These are phyloP conservation scores for Alectoria sarmentosa DNA, from an alignment of 495 filamentous ascomycete genomes.

Conservation along the genomic window DNA sequence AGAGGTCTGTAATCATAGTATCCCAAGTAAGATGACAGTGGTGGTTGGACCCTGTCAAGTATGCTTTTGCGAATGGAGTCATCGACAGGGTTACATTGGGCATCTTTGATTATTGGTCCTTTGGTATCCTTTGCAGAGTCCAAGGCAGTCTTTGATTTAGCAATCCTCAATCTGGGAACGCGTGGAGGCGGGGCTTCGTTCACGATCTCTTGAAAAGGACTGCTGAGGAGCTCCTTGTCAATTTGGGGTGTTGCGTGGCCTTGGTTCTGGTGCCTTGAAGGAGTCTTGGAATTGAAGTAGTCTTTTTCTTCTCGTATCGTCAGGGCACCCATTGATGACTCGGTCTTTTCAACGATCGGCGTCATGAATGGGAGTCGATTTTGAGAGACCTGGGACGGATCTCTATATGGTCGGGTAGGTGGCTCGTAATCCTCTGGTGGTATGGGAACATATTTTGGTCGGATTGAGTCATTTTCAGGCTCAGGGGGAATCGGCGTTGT, in stretches of 20 bases:
- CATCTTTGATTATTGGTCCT: constrained; percentile 69
- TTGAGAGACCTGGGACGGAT: constrained; percentile 68
- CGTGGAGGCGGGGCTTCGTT: constrained; percentile 31
- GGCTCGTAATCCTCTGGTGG: constrained; percentile 81
- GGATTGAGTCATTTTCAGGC: constrained; percentile 31
- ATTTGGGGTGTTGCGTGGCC: constrained; percentile 38
- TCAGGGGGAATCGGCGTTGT: constrained; percentile 38
- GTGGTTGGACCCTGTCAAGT: constrained; percentile 59
- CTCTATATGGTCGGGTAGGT: constrained; percentile 65
- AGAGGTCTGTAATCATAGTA: constrained; percentile 61
- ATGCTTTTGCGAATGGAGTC: constrained; percentile 65
- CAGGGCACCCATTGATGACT: constrained; percentile 66
- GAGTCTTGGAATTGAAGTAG: constrained; percentile 65
- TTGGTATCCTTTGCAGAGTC: constrained; percentile 31
- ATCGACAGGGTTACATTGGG: constrained; percentile 83
- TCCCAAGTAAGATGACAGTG: constrained; percentile 64
- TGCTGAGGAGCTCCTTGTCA: constrained; percentile 54
- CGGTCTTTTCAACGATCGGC: constrained; percentile 91
- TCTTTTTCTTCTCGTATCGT: constrained; percentile 49
- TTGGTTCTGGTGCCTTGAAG: constrained; percentile 44
- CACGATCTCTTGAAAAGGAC: constrained; percentile 58
- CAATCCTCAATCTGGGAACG: constrained; percentile 14
- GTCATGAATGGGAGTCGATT: constrained; percentile 96
- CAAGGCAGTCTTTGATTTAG: constrained; percentile 1
- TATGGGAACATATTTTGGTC: constrained; percentile 52